A percentile compares a stretch with the other conserved stretches of the same genome.
These are phyloP conservation scores for Rheum nobile DNA, from an alignment of 148 eudicot genomes.

Conservation along the genomic window DNA sequence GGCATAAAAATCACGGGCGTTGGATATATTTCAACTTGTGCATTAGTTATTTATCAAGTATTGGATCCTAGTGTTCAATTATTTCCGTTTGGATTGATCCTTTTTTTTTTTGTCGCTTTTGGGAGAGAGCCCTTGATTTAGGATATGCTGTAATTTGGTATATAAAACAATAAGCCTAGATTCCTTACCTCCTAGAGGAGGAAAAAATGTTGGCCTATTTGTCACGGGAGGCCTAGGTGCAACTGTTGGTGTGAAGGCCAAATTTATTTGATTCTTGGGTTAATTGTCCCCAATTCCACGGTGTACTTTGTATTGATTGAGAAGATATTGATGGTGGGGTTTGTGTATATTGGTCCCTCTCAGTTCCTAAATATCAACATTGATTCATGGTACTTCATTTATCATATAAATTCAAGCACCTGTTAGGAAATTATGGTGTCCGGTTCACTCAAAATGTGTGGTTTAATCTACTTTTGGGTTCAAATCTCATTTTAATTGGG, in stretches of 20 bases:
- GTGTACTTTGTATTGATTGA: background rate
- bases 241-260: background rate
- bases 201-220: constrained; percentile 15
- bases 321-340: background rate
- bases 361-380: background rate
- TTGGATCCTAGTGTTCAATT: background rate
- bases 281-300: background rate
- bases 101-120: background rate
- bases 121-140: background rate
- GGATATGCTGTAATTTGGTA: background rate
- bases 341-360: background rate
- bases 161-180: constrained; percentile 12
- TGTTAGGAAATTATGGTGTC: background rate
- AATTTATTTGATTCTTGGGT: background rate
- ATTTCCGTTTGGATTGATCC: background rate
- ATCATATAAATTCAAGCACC: background rate
- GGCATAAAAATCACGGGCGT: constrained; percentile 30
- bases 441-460: background rate
- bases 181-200: constrained; percentile 27
- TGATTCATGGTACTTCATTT: background rate
- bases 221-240: constrained; percentile 11
- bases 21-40: constrained; percentile 1
- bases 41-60: background rate
- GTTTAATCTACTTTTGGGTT: no score
- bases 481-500: no score